Evolutionary conservation across 345 rosid genomes (phyloP), one percentile per base, ranked within the genome.

Genomic region (Clausena lansium): DNA sequence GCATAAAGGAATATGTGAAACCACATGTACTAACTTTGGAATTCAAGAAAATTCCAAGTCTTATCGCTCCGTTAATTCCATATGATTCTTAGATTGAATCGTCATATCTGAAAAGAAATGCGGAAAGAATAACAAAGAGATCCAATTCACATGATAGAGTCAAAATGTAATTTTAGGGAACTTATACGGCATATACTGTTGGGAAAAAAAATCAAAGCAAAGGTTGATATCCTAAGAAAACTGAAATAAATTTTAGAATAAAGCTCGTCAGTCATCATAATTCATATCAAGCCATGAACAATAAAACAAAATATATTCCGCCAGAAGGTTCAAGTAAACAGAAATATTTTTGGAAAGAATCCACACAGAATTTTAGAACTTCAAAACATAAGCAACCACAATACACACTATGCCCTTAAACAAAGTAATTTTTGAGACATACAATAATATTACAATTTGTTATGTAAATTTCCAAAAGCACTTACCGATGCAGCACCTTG

Each of bases 401-500:
- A 30, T 6, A 32, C 30, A 14, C 45, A 64, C 72, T 61, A 52
- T 39, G 61, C 77, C 70, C 33, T 68, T 24, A 47, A 67, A 28
- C 73, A 50, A 3, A 69, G 25, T 50, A 38, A 58, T 28, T 27
- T 27, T 45, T 11, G 22, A 27, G 25, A 30, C 22, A 41, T n/a
- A n/a, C n/a, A n/a, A n/a, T n/a, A n/a, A n/a, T n/a, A n/a, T n/a
- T 65, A 32, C 28, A 50, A 71, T 19, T 63, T 59, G 60, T 41
- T 41, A 41, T 2, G 4, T 41, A 41, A 41, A 41, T 11, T 41
- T 41, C 47, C 17, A 32, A 19, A 38, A 28, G 38, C 79, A 70
- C 89, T 76, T 84, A 92, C 95, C 86, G 85, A 87, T 70, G 81
- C 75, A 39, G 77, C 76, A 83, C 67, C 76, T 22, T 9, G 83